Evolutionary conservation across 1,139 yeast species (phyloP).

Genomic region (Suhomyces panamericanus): DNA sequence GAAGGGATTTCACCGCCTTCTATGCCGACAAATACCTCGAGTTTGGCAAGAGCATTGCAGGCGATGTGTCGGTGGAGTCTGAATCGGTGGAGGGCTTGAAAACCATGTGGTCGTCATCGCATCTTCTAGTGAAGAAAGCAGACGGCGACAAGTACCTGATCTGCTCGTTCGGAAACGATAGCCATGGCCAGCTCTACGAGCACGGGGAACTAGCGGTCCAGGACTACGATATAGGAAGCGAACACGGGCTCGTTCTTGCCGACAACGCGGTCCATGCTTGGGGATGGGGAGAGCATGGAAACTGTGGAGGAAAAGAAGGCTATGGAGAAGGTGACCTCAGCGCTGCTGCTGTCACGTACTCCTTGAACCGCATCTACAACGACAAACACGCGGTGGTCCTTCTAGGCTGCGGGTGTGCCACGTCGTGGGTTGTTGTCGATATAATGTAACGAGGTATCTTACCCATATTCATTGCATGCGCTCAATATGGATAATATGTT

Average conservation of each 20-base stretch:
- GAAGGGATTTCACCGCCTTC: conserved; percentile 48
- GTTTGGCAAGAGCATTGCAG: conserved; percentile 9
- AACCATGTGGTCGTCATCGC: conserved; percentile 89
- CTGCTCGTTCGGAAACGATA: conserved; percentile 67
- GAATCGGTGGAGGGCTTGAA: conserved; percentile 23
- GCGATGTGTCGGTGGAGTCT: neutral
- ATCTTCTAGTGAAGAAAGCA: conserved; percentile 22
- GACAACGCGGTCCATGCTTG: conserved; percentile 56
- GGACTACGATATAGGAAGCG: conserved; percentile 67
- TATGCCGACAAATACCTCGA: conserved; percentile 4
- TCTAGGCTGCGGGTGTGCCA: conserved; percentile 48
- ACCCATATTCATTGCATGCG: conserved; percentile 66
- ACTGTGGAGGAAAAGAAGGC: conserved; percentile 58
- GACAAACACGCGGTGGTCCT: conserved; percentile 24
- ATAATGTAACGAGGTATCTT: conserved; percentile 74
- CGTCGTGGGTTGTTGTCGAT: conserved; percentile 38
- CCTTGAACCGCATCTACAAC: conserved; percentile 37
- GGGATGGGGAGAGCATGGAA: conserved; percentile 99
- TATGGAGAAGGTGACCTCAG: conserved; percentile 1
- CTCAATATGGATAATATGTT: conserved; percentile 81
- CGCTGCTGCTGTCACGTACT: conserved; percentile 5
- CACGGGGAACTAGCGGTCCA: conserved; percentile 11
- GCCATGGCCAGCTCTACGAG: conserved; percentile 67
- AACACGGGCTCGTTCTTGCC: conserved; percentile 65
- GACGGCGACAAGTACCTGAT: conserved; percentile 17